Evolutionary conservation across 345 rosid genomes (phyloP).

Genomic region (Sisymbrium altissimum): DNA sequence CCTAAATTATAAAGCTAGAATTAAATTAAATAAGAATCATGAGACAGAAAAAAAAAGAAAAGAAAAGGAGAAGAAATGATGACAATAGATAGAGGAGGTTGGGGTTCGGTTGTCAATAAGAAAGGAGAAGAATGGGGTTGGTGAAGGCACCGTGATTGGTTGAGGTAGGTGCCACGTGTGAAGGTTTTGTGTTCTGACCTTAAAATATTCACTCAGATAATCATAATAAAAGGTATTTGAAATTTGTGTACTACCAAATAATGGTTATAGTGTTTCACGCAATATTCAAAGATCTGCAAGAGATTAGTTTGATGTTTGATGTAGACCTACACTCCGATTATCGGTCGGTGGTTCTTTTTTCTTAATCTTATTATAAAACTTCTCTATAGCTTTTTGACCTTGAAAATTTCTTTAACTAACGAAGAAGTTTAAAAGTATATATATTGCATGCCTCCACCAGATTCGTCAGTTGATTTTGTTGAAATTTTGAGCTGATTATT

Average conservation of each 20-base stretch:
- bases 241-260: not conserved
- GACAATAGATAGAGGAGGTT: not conserved
- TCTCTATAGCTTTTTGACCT: not conserved
- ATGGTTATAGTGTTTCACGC: not conserved
- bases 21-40: not conserved
- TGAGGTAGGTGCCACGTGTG: constrained; percentile 5
- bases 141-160: constrained; percentile 20
- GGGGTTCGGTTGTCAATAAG: not conserved
- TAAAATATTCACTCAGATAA: not conserved
- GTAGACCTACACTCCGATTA: not conserved
- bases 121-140: constrained; percentile 15
- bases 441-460: not conserved
- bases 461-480: constrained; percentile 1
- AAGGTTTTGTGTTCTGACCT: not conserved
- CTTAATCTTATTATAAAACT: not conserved
- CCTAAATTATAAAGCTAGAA: not conserved
- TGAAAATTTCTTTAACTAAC: not conserved
- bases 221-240: not conserved
- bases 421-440: not conserved
- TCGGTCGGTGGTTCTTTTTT: not conserved
- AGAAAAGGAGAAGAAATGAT: not conserved
- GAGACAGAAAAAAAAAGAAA: too few species aligned
- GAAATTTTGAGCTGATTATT: not conserved
- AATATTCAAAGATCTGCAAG: constrained; percentile 4
- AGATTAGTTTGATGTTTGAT: constrained; percentile 11